Conservation (phyloP, 208 protist genomes). For the Trypanosoma conorhini region DNA sequence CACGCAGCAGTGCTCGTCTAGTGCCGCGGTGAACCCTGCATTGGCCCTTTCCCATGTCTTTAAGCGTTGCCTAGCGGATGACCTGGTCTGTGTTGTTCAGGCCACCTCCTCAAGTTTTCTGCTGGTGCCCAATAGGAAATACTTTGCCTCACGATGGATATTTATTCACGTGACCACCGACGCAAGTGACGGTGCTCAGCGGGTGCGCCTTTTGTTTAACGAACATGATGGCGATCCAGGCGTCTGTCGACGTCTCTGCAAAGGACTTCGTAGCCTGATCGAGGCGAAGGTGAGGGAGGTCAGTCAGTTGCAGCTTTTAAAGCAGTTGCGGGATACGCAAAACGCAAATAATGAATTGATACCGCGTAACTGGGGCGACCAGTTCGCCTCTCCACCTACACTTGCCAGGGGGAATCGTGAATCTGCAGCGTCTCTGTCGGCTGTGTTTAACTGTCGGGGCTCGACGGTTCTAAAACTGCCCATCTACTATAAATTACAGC, state of each 20-base stretch:
- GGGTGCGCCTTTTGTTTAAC: constrained; percentile 42
- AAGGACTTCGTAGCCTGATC: constrained; percentile 53
- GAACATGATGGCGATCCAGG: constrained; percentile 18
- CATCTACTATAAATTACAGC: constrained; percentile 91
- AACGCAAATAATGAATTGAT: constrained; percentile 79
- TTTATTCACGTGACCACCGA: constrained; percentile 43
- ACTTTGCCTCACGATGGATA: constrained; percentile 63
- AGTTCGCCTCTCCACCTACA: constrained; percentile 45
- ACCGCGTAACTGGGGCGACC: constrained; percentile 76
- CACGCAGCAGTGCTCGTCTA: constrained; percentile 64
- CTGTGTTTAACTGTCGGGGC: constrained; percentile 59
- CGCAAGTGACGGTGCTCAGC: neutral
- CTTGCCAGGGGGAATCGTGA: constrained; percentile 6
- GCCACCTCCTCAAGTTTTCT: constrained; percentile 38
- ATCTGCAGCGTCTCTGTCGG: constrained; percentile 17
- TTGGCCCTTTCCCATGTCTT: constrained; percentile 64
- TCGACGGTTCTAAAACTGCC: constrained; percentile 73
- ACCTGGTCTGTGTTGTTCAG: constrained; percentile 74
- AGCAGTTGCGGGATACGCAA: constrained; percentile 84
- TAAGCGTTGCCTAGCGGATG: constrained; percentile 65
- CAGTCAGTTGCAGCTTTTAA: constrained; percentile 82
- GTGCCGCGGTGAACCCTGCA: constrained; percentile 50
- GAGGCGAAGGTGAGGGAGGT: constrained; percentile 67
- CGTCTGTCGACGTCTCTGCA: constrained; percentile 27
- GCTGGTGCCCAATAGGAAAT: constrained; percentile 49